Percentiles rank a stretch among this genome's conserved stretches.
Evolutionary conservation across 805 yeast genomes (phyloP).

Genomic region (Candida nemodendra): DNA sequence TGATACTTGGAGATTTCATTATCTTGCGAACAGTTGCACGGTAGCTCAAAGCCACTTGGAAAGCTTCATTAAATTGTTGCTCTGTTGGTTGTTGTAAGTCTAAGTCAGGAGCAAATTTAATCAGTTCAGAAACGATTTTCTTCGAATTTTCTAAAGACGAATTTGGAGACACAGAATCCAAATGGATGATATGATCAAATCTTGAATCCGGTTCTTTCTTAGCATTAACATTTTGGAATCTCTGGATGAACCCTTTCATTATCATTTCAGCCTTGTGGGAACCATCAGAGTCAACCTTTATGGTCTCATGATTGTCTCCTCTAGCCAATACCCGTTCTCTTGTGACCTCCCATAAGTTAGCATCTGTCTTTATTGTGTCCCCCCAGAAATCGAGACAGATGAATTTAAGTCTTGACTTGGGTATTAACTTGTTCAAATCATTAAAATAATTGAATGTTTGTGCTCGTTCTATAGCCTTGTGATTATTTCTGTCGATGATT

Average conservation of each 20-base stretch:
- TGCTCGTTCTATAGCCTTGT: conserved; percentile 63
- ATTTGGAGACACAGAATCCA: conserved; percentile 42
- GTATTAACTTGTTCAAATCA: conserved; percentile 41
- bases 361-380: conserved; percentile 14
- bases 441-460: conserved; percentile 58
- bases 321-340: conserved; percentile 57
- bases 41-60: conserved; percentile 50
- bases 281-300: conserved; percentile 51
- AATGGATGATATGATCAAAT: conserved; percentile 65
- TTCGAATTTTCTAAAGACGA: conserved; percentile 53
- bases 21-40: conserved; percentile 49
- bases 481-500: conserved; percentile 82
- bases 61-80: conserved; percentile 44
- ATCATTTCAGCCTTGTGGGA: conserved; percentile 53
- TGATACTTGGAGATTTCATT: conserved; percentile 17
- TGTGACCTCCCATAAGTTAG: conserved; percentile 51
- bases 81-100: conserved; percentile 40
- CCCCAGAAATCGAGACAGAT: conserved; percentile 70
- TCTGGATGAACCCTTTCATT: conserved; percentile 68
- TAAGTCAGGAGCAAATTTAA: conserved; percentile 43
- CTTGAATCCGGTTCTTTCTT: conserved; percentile 53
- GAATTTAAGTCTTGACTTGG: conserved; percentile 49
- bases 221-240: conserved; percentile 62
- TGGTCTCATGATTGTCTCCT: conserved; percentile 89
- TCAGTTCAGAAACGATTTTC: conserved; percentile 39